Base-by-base conservation (phyloP, 2,329 filamentous ascomycete species). In the Aspergillus pseudonomiae region DNA sequence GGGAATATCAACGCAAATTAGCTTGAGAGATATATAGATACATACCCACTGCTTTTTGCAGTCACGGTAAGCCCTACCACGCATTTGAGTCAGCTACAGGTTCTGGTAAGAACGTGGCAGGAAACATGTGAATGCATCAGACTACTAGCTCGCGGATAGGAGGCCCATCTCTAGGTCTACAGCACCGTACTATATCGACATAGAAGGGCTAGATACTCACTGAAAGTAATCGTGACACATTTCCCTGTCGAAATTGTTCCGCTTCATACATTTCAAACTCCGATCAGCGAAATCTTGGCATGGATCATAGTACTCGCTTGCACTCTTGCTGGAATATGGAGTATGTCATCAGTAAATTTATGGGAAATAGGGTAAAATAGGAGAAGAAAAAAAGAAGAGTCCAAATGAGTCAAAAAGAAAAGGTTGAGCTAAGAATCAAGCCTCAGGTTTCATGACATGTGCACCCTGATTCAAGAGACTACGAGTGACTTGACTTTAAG, bases 161-260 rank as follows among this genome's bases (percentile, higher is more conserved):
- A 19, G 32, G 32, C 14, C 34, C 6, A 16, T 6, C 5, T 16
- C 34, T 36, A 36, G 41, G 28, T 53, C 26, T 32, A 55, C 36
- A 32, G 39, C 24, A 32, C 58, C 32, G 24, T 26, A 21, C 16
- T 14, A 14, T 10, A 55, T 7, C 3, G 10, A 16, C 3, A 57
- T 12, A 46, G 55, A 60, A 26, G 12, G 32, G 9, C 7, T 39
- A n/a, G 59, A 52, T 32, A 70, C 91, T 80, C 77, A 97, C 93
- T 97, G 92, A 75, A 99, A 98, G 76, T 96, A 98, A 78, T 98
- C 94, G 68, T 86, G 85, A 76, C 95, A 99, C 91, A 98, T 91
- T n/a, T 89, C 83, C 68, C 89, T 87, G 75, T 98, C 93, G 16
- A 92, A 94, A 26, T 86, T 89, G 77, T 99, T 99, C 26, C 95